Evolutionary conservation across 2,329 filamentous ascomycete species (phyloP).

Genomic region (Pestalotiopsis sp.): DNA sequence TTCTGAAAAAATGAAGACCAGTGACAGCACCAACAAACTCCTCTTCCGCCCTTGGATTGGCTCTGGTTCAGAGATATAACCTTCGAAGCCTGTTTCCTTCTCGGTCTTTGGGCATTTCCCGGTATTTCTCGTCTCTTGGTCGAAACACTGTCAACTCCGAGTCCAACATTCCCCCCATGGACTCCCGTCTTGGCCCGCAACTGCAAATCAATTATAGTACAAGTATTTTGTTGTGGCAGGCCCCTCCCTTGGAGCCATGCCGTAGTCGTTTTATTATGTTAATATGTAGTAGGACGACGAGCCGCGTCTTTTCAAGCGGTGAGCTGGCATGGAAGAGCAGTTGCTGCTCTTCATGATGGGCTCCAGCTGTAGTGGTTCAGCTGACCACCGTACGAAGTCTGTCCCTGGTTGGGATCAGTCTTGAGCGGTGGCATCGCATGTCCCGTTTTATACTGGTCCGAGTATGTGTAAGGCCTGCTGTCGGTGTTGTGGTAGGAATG

Average conservation of each 20-base stretch:
- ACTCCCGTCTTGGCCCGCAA: neutral
- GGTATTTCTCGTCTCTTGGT: neutral
- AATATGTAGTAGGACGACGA: neutral
- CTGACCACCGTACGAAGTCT: conserved; percentile 49
- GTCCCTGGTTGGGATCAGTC: conserved; percentile 38
- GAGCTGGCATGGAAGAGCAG: neutral
- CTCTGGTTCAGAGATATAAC: neutral
- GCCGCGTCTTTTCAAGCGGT: neutral
- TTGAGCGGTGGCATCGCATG: conserved; percentile 36
- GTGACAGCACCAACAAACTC: neutral
- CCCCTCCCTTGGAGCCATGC: neutral
- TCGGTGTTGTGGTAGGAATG: conserved; percentile 46
- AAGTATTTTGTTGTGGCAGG: neutral
- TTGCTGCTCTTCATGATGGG: conserved; percentile 38
- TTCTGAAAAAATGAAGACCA: neutral
- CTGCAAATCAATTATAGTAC: conserved; percentile 4
- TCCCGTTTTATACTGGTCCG: conserved; percentile 50
- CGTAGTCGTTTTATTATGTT: neutral
- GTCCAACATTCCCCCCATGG: neutral
- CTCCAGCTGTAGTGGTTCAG: conserved; percentile 64
- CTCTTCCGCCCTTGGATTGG: neutral
- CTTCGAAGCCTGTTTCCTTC: neutral
- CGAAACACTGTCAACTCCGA: neutral
- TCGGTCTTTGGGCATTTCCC: neutral
- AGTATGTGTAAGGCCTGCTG: conserved; percentile 51